Percentiles rank a stretch among this genome's conserved stretches.
Conservation (phyloP, 495 filamentous ascomycete genomes). For the Entonaema liquescens region DNA sequence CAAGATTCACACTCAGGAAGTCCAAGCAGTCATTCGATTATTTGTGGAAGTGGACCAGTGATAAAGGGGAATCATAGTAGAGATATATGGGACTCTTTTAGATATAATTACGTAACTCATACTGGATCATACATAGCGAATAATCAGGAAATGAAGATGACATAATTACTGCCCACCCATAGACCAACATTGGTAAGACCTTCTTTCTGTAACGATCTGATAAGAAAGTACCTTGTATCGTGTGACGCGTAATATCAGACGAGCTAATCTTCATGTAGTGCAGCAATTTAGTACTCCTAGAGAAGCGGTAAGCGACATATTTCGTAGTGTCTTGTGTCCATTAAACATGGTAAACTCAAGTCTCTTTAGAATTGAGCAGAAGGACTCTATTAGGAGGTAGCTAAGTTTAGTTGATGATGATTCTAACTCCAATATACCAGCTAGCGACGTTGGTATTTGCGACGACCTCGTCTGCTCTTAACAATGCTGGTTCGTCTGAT, state of each 20-base stretch:
- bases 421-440: neutral
- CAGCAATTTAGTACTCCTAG: neutral
- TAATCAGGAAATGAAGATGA: too few relatives aligned
- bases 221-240: conserved; percentile 10
- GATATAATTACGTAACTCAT: too few relatives aligned
- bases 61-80: neutral
- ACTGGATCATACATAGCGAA: too few relatives aligned
- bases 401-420: neutral
- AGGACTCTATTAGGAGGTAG: neutral
- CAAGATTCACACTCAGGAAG: conserved; percentile 19
- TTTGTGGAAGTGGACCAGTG: neutral
- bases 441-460: conserved; percentile 13
- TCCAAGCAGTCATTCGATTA: neutral
- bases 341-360: neutral
- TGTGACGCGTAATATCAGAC: neutral
- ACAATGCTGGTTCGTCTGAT: neutral
- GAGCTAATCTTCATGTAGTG: neutral
- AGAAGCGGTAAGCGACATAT: neutral
- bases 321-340: neutral
- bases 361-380: neutral
- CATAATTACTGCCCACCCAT: too few relatives aligned
- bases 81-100: neutral
- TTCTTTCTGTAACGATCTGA: neutral
- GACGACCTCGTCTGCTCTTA: conserved; percentile 6
- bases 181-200: neutral